Base-by-base conservation (phyloP, 495 filamentous ascomycete genomes). In the Hyaloscypha finlandica region DNA sequence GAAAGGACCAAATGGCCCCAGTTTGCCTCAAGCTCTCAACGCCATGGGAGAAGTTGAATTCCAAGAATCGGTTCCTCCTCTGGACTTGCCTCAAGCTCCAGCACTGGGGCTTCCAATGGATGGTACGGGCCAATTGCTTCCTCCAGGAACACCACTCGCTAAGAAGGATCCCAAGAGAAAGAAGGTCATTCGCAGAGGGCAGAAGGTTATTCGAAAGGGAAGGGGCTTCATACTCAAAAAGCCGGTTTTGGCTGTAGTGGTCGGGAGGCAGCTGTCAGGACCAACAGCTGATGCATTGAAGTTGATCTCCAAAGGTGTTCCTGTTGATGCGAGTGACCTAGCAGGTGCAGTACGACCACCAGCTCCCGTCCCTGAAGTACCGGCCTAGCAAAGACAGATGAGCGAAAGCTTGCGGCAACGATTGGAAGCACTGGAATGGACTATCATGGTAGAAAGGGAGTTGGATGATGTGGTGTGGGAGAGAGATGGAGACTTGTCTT, bases 211-310 rank as follows among this genome's bases (percentile, higher is more conserved):
- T 59, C 63, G 66, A 12, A 70, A 60, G 59, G 65, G 42, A 60
- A 32, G 70, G 54, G 22, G 51, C 8, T 19, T 45, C 11, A 6
- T 68, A 5, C 48, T 73, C 39, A 64, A 52, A 35, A 68, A 25
- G 33, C 58, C 56, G 16, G 59, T 73, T 14, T 59, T 73, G 31
- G 29, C 20, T n/a, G 20, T 73, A 14, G n/a, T 71, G 11, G 45
- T 73, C 22, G 71, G 69, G 16, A 69, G 72, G 48, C 53, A 71
- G 52, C 69, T 74, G 39, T 60, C 67, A 22, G 56, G 51, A 12
- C 67, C 72, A 31, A 72, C 68, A 16, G n/a, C 25, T 12, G 8
- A 39, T 16, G 61, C 55, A 25, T 61, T 74, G 35, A 65, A 55
- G 20, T 20, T 64, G 16, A 69, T 69, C 22, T 45, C 66, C 30